These are phyloP conservation scores for Prosopis cineraria DNA, from an alignment of 306 rosid species.

Conservation along the genomic window DNA sequence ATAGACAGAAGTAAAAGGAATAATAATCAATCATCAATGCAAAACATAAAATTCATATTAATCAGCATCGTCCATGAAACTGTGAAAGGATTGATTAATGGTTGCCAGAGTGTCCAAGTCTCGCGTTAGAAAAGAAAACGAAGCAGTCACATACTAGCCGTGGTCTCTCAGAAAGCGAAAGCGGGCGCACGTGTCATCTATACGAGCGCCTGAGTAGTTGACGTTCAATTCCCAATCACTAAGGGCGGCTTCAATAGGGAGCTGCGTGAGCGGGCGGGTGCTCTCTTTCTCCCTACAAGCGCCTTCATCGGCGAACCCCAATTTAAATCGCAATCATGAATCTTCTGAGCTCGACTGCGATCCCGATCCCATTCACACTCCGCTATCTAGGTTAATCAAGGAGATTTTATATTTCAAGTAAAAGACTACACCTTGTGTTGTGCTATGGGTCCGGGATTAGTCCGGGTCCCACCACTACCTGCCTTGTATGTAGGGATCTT, in stretches of 20 bases:
- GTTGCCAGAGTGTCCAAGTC: too few relatives aligned
- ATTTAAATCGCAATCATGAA: background rate
- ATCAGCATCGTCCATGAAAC: too few relatives aligned
- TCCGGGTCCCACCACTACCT: slow-evolving; percentile 53
- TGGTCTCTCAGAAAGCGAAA: background rate
- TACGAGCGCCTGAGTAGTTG: background rate
- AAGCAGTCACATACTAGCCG: background rate
- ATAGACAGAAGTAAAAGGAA: too few relatives aligned
- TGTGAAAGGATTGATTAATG: too few relatives aligned
- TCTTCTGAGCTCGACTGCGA: background rate
- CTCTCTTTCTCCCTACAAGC: background rate
- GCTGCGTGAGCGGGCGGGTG: background rate
- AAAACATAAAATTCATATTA: too few relatives aligned
- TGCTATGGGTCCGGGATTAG: slow-evolving; percentile 42
- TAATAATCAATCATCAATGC: too few relatives aligned
- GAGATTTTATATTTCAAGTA: background rate
- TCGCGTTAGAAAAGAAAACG: too few relatives aligned
- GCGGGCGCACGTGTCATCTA: background rate
- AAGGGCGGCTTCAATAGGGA: slow-evolving; percentile 22
- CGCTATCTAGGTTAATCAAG: background rate
- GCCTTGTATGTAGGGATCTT: slow-evolving; percentile 35
- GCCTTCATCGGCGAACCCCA: background rate
- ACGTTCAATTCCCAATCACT: background rate
- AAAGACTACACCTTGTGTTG: background rate
- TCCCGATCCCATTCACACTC: background rate